phyloP scores from a whole-genome alignment of 768 basidiomycete species.

The Suillus brevipes region DNA sequence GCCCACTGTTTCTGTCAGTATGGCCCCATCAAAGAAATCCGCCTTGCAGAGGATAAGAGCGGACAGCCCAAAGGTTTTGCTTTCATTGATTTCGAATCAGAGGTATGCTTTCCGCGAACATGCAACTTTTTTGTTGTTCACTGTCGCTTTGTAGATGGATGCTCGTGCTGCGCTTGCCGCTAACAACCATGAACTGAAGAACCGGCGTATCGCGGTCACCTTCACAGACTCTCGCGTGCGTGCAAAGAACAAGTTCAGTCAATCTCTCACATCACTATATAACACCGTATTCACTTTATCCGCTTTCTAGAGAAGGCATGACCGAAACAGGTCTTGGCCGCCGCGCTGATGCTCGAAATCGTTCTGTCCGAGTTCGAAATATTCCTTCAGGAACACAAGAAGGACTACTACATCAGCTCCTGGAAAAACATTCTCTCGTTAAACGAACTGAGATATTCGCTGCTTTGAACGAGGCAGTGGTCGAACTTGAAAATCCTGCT shows the following conservation, averaged over 20 bases:
- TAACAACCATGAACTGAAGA: slow-evolving; percentile 88
- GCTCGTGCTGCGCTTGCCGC: slow-evolving; percentile 72
- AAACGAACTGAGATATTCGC: slow-evolving; percentile 76
- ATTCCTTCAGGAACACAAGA: slow-evolving; percentile 83
- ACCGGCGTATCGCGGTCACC: slow-evolving; percentile 86
- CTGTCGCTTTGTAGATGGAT: slow-evolving; percentile 48
- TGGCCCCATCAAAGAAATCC: slow-evolving; percentile 78
- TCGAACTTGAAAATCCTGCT: slow-evolving; percentile 65
- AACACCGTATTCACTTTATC: neutral
- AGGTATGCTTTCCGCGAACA: slow-evolving; percentile 46
- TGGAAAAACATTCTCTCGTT: slow-evolving; percentile 75
- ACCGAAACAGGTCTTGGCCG: slow-evolving; percentile 59
- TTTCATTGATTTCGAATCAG: slow-evolving; percentile 86
- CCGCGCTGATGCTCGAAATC: slow-evolving; percentile 56
- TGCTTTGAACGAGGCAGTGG: slow-evolving; percentile 58
- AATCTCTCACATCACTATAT: slow-evolving; percentile 17
- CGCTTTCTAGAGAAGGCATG: slow-evolving; percentile 35
- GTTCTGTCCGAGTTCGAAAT: slow-evolving; percentile 75
- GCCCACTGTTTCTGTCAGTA: slow-evolving; percentile 49
- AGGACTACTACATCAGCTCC: slow-evolving; percentile 83
- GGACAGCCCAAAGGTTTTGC: slow-evolving; percentile 82
- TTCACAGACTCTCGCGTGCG: slow-evolving; percentile 73
- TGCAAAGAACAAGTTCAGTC: slow-evolving; percentile 47
- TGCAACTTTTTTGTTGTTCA: slow-evolving; percentile 6
- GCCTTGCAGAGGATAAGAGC: slow-evolving; percentile 71